A percentile compares a stretch with the other conserved stretches of the same genome.
phyloP scores from a whole-genome alignment of 108 stramenopile species.

The Bacterosira constricta region DNA sequence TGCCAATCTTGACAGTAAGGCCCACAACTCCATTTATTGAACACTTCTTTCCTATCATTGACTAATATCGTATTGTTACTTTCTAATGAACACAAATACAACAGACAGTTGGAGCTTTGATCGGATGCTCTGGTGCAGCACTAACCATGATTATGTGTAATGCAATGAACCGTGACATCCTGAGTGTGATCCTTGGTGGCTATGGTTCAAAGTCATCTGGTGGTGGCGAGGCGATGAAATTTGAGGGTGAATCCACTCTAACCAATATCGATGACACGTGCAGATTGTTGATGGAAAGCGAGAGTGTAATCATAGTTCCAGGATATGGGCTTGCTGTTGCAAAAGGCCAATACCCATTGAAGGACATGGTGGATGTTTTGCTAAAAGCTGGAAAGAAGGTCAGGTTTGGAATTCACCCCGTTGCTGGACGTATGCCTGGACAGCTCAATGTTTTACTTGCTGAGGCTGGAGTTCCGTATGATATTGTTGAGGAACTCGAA shows the following conservation, averaged over 20 bases:
- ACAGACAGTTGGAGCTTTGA: constrained; percentile 98
- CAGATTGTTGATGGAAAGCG: constrained; percentile 82
- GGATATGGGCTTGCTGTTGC: constrained; percentile 99
- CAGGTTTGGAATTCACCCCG: constrained; percentile 97
- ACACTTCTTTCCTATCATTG: no score
- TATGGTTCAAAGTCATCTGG: constrained; percentile 90
- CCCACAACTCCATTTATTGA: no score
- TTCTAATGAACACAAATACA: no score
- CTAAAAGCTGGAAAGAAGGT: constrained; percentile 89
- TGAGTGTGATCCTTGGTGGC: constrained; percentile 95
- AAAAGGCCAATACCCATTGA: constrained; percentile 96
- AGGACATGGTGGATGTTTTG: constrained; percentile 92
- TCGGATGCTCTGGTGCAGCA: constrained; percentile 98
- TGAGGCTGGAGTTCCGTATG: constrained; percentile 99
- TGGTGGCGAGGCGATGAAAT: constrained; percentile 88
- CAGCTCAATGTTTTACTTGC: constrained; percentile 99
- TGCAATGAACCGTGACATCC: constrained; percentile 97
- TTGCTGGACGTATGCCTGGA: constrained; percentile 99
- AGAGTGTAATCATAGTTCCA: constrained; percentile 95
- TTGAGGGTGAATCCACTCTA: constrained; percentile 92
- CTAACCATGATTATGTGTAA: constrained; percentile 99
- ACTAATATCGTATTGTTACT: no score
- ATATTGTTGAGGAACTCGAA: constrained; percentile 98
- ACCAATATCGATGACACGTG: constrained; percentile 86
- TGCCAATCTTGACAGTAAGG: constrained; percentile 97